These are phyloP conservation scores for Ceratonia siliqua DNA, from an alignment of 306 rosid genomes.

Conservation along the genomic window DNA sequence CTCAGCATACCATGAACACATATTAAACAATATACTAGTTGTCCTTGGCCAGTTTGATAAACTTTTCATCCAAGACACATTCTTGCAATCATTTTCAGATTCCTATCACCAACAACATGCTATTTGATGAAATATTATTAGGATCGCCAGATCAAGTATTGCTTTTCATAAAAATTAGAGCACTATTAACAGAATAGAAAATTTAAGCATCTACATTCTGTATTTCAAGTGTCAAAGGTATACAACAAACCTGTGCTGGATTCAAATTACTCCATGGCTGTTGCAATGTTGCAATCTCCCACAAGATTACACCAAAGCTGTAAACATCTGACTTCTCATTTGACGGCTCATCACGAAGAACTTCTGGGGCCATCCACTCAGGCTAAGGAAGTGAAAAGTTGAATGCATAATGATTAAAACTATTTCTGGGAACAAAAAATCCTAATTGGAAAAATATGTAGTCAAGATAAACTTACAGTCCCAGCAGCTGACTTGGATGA, in stretches of 20 bases:
- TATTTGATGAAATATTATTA: conserved; percentile 19
- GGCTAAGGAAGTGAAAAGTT: conserved; percentile 54
- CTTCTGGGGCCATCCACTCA: conserved; percentile 99
- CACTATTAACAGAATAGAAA: conserved; percentile 19
- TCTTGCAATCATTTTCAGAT: conserved; percentile 24
- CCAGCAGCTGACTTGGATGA: conserved; percentile 99
- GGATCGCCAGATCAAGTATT: background rate
- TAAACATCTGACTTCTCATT: conserved; percentile 96
- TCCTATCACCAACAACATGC: conserved; percentile 15
- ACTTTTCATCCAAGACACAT: conserved; percentile 25
- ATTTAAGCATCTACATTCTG: conserved; percentile 16
- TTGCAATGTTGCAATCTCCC: conserved; percentile 93
- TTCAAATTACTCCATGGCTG: conserved; percentile 94
- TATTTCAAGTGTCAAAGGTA: conserved; percentile 15
- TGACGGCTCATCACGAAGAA: conserved; percentile 96
- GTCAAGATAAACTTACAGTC: conserved; percentile 67
- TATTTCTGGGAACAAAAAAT: conserved; percentile 15
- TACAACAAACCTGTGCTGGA: conserved; percentile 83
- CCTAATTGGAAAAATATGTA: conserved; percentile 9
- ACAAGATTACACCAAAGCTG: conserved; percentile 94
- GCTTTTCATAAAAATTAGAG: conserved; percentile 17
- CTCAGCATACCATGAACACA: background rate
- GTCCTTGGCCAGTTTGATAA: conserved; percentile 10
- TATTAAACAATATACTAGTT: conserved; percentile 11
- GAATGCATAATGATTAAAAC: background rate